Evolutionary conservation across 2,329 filamentous ascomycete species (phyloP).

Genomic region (Botrytis hyacinthi): DNA sequence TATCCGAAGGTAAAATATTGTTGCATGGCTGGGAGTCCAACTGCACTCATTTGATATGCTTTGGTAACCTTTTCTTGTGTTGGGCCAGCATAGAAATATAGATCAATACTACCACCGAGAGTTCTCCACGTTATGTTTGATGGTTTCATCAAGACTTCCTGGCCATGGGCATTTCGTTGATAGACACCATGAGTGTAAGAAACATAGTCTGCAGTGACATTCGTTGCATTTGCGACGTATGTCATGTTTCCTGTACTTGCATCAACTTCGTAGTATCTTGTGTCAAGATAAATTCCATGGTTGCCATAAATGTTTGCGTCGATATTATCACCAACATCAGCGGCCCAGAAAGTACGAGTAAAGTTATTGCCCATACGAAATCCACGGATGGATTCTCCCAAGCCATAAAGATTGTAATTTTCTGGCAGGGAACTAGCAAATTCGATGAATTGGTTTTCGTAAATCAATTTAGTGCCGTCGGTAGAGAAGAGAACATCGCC

Average conservation of each 20-base stretch:
- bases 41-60: slow-evolving; percentile 64
- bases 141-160: slow-evolving; percentile 66
- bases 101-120: slow-evolving; percentile 72
- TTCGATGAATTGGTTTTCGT: slow-evolving; percentile 76
- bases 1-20: slow-evolving; percentile 80
- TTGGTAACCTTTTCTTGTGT: slow-evolving; percentile 65
- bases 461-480: slow-evolving; percentile 61
- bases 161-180: slow-evolving; percentile 71
- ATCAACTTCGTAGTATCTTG: slow-evolving; percentile 65
- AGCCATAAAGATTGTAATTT: slow-evolving; percentile 72
- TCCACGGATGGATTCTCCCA: slow-evolving; percentile 71
- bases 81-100: slow-evolving; percentile 77
- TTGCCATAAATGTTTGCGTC: slow-evolving; percentile 62
- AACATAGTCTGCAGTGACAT: slow-evolving; percentile 54
- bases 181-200: slow-evolving; percentile 76
- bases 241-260: slow-evolving; percentile 47
- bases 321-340: slow-evolving; percentile 64
- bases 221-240: slow-evolving; percentile 54
- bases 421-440: slow-evolving; percentile 64
- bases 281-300: slow-evolving; percentile 79
- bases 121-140: slow-evolving; percentile 69
- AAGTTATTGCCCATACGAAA: slow-evolving; percentile 71
- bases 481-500: slow-evolving; percentile 69
- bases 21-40: slow-evolving; percentile 73
- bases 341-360: slow-evolving; percentile 66